Percentiles rank a stretch among this genome's conserved stretches.
These are phyloP conservation scores for Trichoderma sp. DNA, from an alignment of 2,329 filamentous ascomycete species.

Conservation along the genomic window DNA sequence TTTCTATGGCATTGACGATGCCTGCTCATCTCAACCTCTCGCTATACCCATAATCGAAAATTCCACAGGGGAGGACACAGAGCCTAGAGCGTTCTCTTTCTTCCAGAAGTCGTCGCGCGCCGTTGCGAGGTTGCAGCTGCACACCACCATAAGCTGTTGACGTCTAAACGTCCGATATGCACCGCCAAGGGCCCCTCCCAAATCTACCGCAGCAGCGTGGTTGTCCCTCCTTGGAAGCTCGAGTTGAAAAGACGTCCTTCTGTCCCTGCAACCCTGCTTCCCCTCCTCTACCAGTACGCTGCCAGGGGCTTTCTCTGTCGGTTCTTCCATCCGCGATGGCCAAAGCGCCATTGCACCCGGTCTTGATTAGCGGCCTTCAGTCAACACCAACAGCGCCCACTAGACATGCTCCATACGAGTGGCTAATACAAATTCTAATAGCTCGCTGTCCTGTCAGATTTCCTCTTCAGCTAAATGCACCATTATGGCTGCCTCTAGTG, in stretches of 20 bases:
- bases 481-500: constrained; percentile 4
- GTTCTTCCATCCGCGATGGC: constrained; percentile 27
- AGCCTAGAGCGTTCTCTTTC: not conserved
- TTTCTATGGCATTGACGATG: not conserved
- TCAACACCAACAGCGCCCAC: constrained; percentile 10
- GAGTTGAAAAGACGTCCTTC: constrained; percentile 8
- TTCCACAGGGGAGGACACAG: not conserved
- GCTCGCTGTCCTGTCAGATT: constrained; percentile 5
- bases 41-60: not conserved
- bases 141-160: constrained; percentile 2
- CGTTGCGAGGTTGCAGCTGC: constrained; percentile 7
- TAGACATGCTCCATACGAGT: constrained; percentile 2
- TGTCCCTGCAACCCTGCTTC: constrained; percentile 6
- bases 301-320: constrained; percentile 9
- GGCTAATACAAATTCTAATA: constrained; percentile 11
- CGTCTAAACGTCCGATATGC: not conserved
- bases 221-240: constrained; percentile 19
- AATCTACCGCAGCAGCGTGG: constrained; percentile 5
- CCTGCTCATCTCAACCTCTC: not conserved
- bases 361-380: constrained; percentile 21
- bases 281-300: constrained; percentile 8
- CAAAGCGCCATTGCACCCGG: constrained; percentile 16
- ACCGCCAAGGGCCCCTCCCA: constrained; percentile 3
- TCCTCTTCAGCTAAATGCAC: constrained; percentile 1
- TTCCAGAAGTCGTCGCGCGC: not conserved